Evolutionary conservation across 176 grass and related monocot species (phyloP).

Genomic region (Pharus latifolius): DNA sequence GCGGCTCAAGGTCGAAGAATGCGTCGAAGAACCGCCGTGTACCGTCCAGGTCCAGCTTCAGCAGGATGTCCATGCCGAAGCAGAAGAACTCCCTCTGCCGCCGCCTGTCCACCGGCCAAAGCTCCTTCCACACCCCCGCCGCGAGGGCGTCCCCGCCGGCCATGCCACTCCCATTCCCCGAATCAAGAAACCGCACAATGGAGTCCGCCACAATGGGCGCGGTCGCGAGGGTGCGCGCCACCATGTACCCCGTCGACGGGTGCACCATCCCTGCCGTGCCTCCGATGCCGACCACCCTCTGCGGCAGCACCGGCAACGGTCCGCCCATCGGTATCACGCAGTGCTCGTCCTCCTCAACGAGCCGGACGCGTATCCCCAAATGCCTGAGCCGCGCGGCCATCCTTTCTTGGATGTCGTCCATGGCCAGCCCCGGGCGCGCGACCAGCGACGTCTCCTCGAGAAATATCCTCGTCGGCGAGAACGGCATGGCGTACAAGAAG

Average conservation of each 20-base stretch:
- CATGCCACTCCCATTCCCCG: not conserved
- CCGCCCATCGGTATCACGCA: conserved; percentile 96
- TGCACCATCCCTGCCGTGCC: conserved; percentile 98
- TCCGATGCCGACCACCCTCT: conserved; percentile 88
- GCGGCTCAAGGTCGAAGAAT: conserved; percentile 91
- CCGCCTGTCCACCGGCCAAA: conserved; percentile 68
- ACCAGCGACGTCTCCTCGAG: conserved; percentile 94
- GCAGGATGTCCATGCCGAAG: conserved; percentile 96
- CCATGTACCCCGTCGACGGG: conserved; percentile 96
- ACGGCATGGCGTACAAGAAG: conserved; percentile 96
- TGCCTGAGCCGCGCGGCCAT: conserved; percentile 79
- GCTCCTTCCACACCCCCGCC: conserved; percentile 68
- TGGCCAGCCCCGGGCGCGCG: conserved; percentile 67
- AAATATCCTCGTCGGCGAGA: conserved; percentile 79
- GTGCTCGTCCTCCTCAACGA: conserved; percentile 90
- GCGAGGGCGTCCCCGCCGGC: conserved; percentile 43
- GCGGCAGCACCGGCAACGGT: conserved; percentile 70
- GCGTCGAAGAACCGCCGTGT: conserved; percentile 78
- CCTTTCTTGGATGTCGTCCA: conserved; percentile 96
- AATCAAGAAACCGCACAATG: conserved; percentile 62
- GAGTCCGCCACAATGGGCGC: conserved; percentile 74
- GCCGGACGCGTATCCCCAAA: conserved; percentile 62
- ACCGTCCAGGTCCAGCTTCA: conserved; percentile 84
- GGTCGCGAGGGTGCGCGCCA: conserved; percentile 78
- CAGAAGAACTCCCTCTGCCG: conserved; percentile 97